Evolutionary conservation across 2,329 filamentous ascomycete species (phyloP).

Genomic region (Conoideocrella luteorostrata): DNA sequence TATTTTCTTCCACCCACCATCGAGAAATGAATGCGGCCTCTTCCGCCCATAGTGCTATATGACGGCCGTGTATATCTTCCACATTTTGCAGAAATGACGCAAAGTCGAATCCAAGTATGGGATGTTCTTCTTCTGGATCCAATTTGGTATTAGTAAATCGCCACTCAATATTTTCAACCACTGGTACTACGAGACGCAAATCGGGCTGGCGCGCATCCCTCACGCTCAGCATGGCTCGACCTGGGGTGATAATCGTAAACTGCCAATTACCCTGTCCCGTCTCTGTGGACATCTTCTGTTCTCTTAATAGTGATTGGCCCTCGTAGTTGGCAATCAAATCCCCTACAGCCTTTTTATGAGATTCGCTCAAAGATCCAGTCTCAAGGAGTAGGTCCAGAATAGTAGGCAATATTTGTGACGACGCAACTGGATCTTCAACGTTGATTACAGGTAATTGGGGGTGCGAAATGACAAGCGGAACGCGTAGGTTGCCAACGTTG

Average conservation of each 20-base stretch:
- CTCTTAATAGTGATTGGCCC: slow-evolving; percentile 16
- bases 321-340: slow-evolving; percentile 27
- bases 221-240: slow-evolving; percentile 25
- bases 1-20: slow-evolving; percentile 30
- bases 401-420: slow-evolving; percentile 26
- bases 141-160: slow-evolving; percentile 21
- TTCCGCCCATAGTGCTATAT: slow-evolving; percentile 24
- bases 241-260: slow-evolving; percentile 27
- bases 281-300: slow-evolving; percentile 8
- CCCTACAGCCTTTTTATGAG: slow-evolving; percentile 18
- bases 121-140: slow-evolving; percentile 22
- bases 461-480: slow-evolving; percentile 26
- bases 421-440: slow-evolving; percentile 24
- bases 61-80: slow-evolving; percentile 15
- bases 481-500: slow-evolving; percentile 25
- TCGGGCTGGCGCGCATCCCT: slow-evolving; percentile 23
- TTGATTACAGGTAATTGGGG: slow-evolving; percentile 24
- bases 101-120: slow-evolving; percentile 20
- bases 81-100: slow-evolving; percentile 15
- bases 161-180: slow-evolving; percentile 25
- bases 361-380: slow-evolving; percentile 23
- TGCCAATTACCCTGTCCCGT: slow-evolving; percentile 25
- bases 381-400: slow-evolving; percentile 28
- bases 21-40: slow-evolving; percentile 26
- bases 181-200: slow-evolving; percentile 25